Evolutionary conservation across 2,329 filamentous ascomycete species (phyloP).

Genomic region (Penicillium sp.): DNA sequence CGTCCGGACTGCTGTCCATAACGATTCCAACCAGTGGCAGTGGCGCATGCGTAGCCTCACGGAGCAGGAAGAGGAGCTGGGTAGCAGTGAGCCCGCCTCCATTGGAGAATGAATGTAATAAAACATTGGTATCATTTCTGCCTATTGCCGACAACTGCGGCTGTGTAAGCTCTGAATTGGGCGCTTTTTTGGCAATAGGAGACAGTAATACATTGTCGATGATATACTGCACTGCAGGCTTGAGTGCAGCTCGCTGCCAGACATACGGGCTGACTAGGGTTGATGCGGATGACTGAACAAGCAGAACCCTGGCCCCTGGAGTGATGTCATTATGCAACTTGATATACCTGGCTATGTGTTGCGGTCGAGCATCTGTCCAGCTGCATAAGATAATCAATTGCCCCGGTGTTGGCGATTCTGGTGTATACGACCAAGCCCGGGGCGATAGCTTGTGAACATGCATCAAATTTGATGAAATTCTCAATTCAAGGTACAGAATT

Average conservation of each 20-base stretch:
- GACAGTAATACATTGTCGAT: not conserved
- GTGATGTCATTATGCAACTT: constrained; percentile 23
- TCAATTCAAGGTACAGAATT: too few relatives aligned
- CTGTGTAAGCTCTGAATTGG: not conserved
- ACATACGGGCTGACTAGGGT: constrained; percentile 17
- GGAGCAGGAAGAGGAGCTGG: constrained; percentile 18
- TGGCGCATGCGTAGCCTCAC: constrained; percentile 14
- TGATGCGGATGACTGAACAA: constrained; percentile 23
- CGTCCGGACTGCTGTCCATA: constrained; percentile 26
- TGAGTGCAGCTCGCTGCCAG: constrained; percentile 7
- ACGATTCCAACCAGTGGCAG: constrained; percentile 19
- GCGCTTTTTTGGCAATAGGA: not conserved
- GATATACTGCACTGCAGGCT: constrained; percentile 8
- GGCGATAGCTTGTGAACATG: constrained; percentile 2
- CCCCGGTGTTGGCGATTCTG: not conserved
- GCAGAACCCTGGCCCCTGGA: constrained; percentile 24
- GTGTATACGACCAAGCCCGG: not conserved
- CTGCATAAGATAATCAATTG: constrained; percentile 21
- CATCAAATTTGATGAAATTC: not conserved
- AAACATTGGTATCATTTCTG: constrained; percentile 10
- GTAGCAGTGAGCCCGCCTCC: constrained; percentile 26
- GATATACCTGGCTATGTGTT: constrained; percentile 30
- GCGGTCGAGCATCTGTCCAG: constrained; percentile 28
- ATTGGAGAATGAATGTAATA: constrained; percentile 33
- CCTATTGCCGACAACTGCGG: not conserved